These are phyloP conservation scores for Primulina tabacum DNA, from an alignment of 257 asterid species.

Conservation along the genomic window DNA sequence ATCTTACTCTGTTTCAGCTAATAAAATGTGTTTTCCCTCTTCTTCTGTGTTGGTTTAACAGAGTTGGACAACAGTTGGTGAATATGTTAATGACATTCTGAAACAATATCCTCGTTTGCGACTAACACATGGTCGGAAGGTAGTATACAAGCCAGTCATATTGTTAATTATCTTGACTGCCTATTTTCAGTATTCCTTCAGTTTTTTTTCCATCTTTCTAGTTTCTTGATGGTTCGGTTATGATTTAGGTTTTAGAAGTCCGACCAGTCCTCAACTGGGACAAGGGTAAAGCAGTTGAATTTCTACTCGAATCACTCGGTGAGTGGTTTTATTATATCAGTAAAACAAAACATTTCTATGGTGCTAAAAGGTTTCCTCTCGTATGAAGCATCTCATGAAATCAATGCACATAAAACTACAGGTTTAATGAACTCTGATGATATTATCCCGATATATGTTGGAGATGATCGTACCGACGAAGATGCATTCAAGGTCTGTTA, in stretches of 20 bases:
- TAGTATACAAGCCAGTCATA: conserved; percentile 27
- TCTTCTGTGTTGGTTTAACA: conserved; percentile 27
- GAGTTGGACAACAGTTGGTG: conserved; percentile 70
- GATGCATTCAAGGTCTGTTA: conserved; percentile 86
- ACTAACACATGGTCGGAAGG: conserved; percentile 97
- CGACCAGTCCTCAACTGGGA: conserved; percentile 92
- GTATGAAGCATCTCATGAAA: neutral
- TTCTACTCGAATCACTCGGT: conserved; percentile 93
- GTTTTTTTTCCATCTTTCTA: neutral
- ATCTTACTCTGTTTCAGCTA: conserved; percentile 6
- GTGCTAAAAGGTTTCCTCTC: neutral
- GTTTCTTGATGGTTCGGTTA: conserved; percentile 1
- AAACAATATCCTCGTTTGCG: conserved; percentile 74
- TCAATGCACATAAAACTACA: conserved; percentile 23
- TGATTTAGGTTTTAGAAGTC: conserved; percentile 75
- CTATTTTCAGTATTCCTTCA: neutral
- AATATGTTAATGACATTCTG: conserved; percentile 54
- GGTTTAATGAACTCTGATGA: conserved; percentile 66
- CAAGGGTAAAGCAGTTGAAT: conserved; percentile 96
- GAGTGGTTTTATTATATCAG: conserved; percentile 26
- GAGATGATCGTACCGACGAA: conserved; percentile 97
- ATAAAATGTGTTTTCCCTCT: neutral
- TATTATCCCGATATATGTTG: conserved; percentile 82
- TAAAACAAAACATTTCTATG: neutral
- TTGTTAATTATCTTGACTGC: neutral